phyloP scores from a whole-genome alignment of 2,329 filamentous ascomycete genomes.

The Didymellaceae sp. region DNA sequence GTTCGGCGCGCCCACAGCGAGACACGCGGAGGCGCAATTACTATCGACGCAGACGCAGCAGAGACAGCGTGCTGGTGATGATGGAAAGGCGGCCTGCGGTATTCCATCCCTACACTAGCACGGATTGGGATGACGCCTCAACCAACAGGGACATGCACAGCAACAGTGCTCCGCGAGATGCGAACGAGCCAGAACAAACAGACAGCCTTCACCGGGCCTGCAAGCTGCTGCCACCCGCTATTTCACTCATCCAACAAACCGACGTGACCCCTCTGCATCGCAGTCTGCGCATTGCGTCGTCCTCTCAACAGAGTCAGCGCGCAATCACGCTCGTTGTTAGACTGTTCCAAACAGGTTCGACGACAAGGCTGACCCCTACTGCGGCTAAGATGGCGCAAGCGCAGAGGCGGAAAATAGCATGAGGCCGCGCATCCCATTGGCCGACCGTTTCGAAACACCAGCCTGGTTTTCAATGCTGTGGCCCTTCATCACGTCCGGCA shows the following conservation, averaged over 20 bases:
- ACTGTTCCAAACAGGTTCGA: conserved; percentile 8
- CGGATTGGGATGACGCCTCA: neutral
- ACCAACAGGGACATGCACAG: conserved; percentile 11
- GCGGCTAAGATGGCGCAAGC: neutral
- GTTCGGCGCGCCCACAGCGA: conserved; percentile 15
- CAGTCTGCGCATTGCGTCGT: neutral
- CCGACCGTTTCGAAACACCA: conserved; percentile 21
- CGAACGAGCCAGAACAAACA: neutral
- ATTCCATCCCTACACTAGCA: conserved; percentile 1
- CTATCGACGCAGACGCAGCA: conserved; percentile 10
- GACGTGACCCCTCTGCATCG: neutral
- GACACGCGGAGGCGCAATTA: conserved; percentile 15
- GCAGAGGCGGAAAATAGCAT: conserved; percentile 12
- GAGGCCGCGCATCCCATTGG: conserved; percentile 16
- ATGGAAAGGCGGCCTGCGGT: neutral
- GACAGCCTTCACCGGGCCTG: neutral
- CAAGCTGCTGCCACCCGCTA: conserved; percentile 1
- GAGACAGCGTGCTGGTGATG: conserved; percentile 7
- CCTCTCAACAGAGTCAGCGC: conserved; percentile 7
- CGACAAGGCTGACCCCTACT: conserved; percentile 2
- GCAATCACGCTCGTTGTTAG: conserved; percentile 3
- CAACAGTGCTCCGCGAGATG: neutral
- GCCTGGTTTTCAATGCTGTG: conserved; percentile 3
- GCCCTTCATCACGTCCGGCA: conserved; percentile 4
- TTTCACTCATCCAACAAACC: neutral